Percentiles rank a stretch among this genome's conserved stretches.
phyloP scores from a whole-genome alignment of 331 rosid genomes.

The Erythrophleum ivorense region DNA sequence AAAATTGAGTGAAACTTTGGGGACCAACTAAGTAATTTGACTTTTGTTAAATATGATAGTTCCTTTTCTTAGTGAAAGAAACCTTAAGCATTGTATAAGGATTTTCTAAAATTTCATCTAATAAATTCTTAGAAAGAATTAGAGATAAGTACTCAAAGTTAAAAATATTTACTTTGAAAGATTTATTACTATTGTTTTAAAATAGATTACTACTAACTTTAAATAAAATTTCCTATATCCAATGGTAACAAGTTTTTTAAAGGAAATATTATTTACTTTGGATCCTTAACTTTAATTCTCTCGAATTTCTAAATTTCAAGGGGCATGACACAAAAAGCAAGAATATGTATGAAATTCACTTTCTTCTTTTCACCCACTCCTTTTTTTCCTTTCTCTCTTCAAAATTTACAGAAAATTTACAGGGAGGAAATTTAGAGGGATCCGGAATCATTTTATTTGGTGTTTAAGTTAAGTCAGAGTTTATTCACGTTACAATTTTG shows the following conservation, averaged over 20 bases:
- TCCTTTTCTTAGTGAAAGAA: background rate
- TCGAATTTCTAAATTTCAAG: too few species aligned
- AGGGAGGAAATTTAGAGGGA: background rate
- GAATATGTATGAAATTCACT: background rate
- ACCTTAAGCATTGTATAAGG: background rate
- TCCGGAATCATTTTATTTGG: background rate
- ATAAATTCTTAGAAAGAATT: background rate
- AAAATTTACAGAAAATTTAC: background rate
- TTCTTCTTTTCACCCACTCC: background rate
- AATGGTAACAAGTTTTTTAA: too few species aligned
- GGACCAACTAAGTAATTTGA: background rate
- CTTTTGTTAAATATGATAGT: background rate
- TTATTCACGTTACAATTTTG: too few species aligned
- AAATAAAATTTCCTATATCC: too few species aligned
- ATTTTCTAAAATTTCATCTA: background rate
- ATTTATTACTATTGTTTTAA: too few species aligned
- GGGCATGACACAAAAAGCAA: background rate
- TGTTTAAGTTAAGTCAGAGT: background rate
- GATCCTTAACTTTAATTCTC: too few species aligned
- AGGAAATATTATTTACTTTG: too few species aligned
- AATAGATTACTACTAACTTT: too few species aligned
- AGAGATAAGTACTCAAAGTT: too few species aligned
- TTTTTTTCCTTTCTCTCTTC: background rate
- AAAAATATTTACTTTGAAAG: too few species aligned
- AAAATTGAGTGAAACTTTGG: background rate